Evolutionary conservation across 345 rosid species (phyloP).

Genomic region (Eucalyptus globulus): DNA sequence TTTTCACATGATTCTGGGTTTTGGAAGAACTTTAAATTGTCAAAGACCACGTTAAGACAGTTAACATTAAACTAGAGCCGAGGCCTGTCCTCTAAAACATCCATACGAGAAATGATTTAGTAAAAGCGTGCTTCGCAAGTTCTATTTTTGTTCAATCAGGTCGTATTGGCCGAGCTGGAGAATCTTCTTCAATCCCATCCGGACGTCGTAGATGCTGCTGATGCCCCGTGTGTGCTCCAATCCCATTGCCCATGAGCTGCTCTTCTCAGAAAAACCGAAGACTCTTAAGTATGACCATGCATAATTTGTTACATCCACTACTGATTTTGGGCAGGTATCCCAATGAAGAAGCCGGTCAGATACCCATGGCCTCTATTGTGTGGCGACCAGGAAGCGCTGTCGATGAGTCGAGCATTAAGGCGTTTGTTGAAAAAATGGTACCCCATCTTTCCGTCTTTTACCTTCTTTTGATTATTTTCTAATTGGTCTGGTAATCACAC

Average conservation of each 20-base stretch:
- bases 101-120: neutral
- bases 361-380: constrained; percentile 39
- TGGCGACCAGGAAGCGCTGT: constrained; percentile 15
- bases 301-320: neutral
- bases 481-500: neutral
- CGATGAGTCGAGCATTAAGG: constrained; percentile 17
- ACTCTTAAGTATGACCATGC: neutral
- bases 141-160: constrained; percentile 6
- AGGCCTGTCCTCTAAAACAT: neutral
- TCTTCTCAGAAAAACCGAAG: neutral
- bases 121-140: neutral
- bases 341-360: constrained; percentile 40
- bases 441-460: neutral
- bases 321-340: constrained; percentile 22
- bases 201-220: constrained; percentile 36
- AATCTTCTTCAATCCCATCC: constrained; percentile 38
- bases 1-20: neutral
- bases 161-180: constrained; percentile 48
- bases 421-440: constrained; percentile 23
- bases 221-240: constrained; percentile 23
- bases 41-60: neutral
- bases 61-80: neutral
- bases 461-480: neutral
- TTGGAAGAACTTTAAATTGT: neutral
- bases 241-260: neutral